phyloP scores from a whole-genome alignment of 768 basidiomycete genomes.

The Calocera viscosa region DNA sequence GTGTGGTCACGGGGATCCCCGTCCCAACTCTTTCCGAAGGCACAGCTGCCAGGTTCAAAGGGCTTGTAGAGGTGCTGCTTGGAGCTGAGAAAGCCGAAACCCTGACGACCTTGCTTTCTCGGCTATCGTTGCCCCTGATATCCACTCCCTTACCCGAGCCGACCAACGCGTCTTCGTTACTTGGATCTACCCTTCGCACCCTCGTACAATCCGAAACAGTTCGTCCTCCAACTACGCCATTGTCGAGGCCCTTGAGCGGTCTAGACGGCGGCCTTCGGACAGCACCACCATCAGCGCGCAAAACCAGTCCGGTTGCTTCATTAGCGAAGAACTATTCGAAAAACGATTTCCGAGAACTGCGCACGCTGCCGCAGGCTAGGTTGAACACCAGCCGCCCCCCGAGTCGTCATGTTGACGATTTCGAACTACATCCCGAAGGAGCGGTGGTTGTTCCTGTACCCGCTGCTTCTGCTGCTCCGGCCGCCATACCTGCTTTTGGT shows the following conservation, averaged over 20 bases:
- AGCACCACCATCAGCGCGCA: neutral
- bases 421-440: neutral
- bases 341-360: slow-evolving; percentile 70
- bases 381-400: slow-evolving; percentile 78
- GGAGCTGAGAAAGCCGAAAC: neutral
- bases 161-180: neutral
- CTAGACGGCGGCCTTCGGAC: neutral
- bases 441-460: neutral
- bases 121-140: neutral
- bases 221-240: neutral
- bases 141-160: neutral
- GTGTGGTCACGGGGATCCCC: neutral
- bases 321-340: slow-evolving; percentile 70
- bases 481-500: neutral
- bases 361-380: slow-evolving; percentile 53
- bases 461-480: neutral
- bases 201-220: neutral
- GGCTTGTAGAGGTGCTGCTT: neutral
- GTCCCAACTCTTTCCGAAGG: slow-evolving; percentile 3
- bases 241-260: slow-evolving; percentile 1
- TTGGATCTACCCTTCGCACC: neutral
- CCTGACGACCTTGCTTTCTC: neutral
- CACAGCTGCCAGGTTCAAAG: neutral
- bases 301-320: neutral
- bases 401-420: slow-evolving; percentile 63